These are phyloP conservation scores for Verticillium nubilum DNA, from an alignment of 2,329 filamentous ascomycete genomes.

Conservation along the genomic window DNA sequence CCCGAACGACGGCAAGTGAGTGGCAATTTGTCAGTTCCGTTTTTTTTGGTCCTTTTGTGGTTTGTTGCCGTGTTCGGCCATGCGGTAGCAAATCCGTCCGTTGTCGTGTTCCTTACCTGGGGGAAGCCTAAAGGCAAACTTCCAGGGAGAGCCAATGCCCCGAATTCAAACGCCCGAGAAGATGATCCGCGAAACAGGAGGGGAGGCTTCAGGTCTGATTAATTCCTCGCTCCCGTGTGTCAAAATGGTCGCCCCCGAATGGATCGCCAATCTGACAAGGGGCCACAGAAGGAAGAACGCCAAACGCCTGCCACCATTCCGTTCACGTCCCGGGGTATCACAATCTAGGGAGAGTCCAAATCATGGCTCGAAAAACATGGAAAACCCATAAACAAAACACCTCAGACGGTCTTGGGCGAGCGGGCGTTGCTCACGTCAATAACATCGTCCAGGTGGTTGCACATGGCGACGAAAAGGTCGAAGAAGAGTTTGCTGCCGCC, in stretches of 20 bases:
- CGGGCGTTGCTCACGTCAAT: conserved; percentile 73
- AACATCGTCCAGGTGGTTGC: conserved; percentile 96
- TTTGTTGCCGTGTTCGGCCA: background rate
- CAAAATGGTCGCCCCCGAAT: conserved; percentile 39
- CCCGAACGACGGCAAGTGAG: background rate
- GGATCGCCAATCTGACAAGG: conserved; percentile 47
- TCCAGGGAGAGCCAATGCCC: background rate
- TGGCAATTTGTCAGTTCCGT: conserved; percentile 1
- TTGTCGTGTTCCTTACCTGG: background rate
- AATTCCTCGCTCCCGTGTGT: conserved; percentile 30
- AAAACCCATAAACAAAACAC: conserved; percentile 4
- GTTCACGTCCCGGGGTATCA: conserved; percentile 7
- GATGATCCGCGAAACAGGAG: background rate
- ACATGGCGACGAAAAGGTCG: conserved; percentile 96
- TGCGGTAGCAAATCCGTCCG: background rate
- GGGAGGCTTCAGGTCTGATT: conserved; percentile 20
- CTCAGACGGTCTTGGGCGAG: conserved; percentile 52
- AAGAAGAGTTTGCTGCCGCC: conserved; percentile 91
- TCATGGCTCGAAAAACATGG: conserved; percentile 8
- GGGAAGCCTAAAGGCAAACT: too few relatives aligned
- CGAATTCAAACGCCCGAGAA: background rate
- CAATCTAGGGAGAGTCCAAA: conserved; percentile 1
- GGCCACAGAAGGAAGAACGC: conserved; percentile 31
- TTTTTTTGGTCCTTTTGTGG: background rate
- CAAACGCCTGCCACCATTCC: conserved; percentile 16